Percentiles rank a stretch among this genome's conserved stretches.
These are phyloP conservation scores for Aspergillus pseudotamarii DNA, from an alignment of 2,329 filamentous ascomycete genomes.

Conservation along the genomic window DNA sequence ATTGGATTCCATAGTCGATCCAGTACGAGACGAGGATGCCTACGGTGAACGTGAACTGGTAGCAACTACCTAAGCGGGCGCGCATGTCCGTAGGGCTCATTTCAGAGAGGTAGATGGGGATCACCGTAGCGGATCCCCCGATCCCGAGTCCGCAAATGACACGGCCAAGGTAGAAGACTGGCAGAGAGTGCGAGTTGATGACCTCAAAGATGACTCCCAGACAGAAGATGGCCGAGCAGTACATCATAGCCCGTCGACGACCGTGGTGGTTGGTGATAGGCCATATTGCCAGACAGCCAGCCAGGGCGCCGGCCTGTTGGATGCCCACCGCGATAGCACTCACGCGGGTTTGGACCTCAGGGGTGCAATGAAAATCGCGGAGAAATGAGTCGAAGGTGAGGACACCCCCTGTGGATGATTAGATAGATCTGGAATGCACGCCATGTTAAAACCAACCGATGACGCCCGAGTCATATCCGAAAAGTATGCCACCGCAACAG, in stretches of 20 bases:
- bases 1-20: slow-evolving; percentile 52
- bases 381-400: slow-evolving; percentile 51
- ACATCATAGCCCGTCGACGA: slow-evolving; percentile 49
- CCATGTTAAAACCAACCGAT: slow-evolving; percentile 36
- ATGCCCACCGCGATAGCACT: slow-evolving; percentile 55
- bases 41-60: slow-evolving; percentile 55
- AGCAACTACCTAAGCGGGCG: slow-evolving; percentile 54
- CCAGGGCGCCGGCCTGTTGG: slow-evolving; percentile 57
- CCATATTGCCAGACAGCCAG: slow-evolving; percentile 55
- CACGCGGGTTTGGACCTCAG: slow-evolving; percentile 44
- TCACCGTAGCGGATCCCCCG: slow-evolving; percentile 49
- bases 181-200: slow-evolving; percentile 49
- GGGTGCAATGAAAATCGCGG: slow-evolving; percentile 46
- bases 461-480: slow-evolving; percentile 48
- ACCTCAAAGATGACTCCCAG: slow-evolving; percentile 51
- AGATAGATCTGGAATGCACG: background rate
- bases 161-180: slow-evolving; percentile 50
- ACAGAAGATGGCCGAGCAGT: slow-evolving; percentile 52
- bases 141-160: slow-evolving; percentile 54
- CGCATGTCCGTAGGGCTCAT: slow-evolving; percentile 52
- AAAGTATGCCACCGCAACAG: slow-evolving; percentile 54
- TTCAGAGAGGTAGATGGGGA: slow-evolving; percentile 50
- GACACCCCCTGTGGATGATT: slow-evolving; percentile 43
- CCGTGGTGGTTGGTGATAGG: slow-evolving; percentile 52
- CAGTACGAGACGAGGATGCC: slow-evolving; percentile 58